Conservation (phyloP, 257 asterid species). For the Nicotiana otophora region DNA sequence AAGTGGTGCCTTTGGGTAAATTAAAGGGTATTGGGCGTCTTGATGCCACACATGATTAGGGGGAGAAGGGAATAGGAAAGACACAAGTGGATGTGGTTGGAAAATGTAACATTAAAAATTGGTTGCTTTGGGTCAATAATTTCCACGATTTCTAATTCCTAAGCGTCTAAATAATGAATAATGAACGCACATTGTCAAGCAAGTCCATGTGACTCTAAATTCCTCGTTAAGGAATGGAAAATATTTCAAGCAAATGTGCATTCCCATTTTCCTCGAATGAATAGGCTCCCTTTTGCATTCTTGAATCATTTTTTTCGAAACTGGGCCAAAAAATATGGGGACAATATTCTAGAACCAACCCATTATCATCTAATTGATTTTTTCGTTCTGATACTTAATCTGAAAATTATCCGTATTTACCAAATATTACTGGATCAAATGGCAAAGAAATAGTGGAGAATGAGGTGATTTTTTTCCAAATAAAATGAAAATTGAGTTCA, state of each 20-base stretch:
- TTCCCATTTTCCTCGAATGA: no score
- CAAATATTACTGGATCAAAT: no score
- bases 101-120: not conserved
- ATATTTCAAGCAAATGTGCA: not conserved
- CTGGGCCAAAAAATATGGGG: no score
- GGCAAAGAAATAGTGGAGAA: not conserved
- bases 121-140: not conserved
- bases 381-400: no score
- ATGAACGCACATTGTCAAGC: not conserved
- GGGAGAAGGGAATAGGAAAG: not conserved
- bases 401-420: no score
- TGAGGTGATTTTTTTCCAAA: not conserved
- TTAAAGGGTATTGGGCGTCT: not conserved
- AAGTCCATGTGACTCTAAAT: not conserved
- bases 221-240: not conserved
- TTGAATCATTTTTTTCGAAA: no score
- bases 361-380: no score
- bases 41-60: not conserved
- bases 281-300: no score
- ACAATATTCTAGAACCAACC: no score
- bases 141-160: not conserved
- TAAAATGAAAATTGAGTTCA: not conserved
- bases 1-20: not conserved
- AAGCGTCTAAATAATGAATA: no score
- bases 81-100: not conserved